phyloP scores from a whole-genome alignment of 768 basidiomycete genomes.

The Mycena alexandri region DNA sequence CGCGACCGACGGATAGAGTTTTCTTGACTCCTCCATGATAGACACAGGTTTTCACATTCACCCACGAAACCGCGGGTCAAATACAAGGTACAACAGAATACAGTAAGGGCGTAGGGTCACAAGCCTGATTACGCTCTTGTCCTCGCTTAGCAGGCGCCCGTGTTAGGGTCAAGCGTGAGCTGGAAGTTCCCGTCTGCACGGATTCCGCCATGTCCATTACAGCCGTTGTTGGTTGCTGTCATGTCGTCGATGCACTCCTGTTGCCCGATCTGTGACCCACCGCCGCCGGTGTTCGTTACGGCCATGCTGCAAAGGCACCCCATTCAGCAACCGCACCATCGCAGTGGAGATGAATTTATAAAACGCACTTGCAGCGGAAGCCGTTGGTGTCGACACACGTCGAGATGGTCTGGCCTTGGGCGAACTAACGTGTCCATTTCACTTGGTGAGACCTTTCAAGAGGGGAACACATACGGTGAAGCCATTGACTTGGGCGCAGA shows the following conservation, averaged over 20 bases:
- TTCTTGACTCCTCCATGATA: too few species aligned
- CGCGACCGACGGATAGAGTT: too few species aligned
- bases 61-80: too few species aligned
- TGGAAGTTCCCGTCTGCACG: constrained; percentile 19
- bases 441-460: not conserved
- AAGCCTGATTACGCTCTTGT: not conserved
- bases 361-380: constrained; percentile 25
- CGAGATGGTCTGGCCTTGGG: constrained; percentile 27
- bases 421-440: constrained; percentile 22
- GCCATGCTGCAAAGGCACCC: constrained; percentile 17
- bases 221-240: constrained; percentile 29
- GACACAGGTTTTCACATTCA: too few species aligned
- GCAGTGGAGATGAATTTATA: not conserved
- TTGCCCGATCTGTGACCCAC: constrained; percentile 25
- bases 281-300: constrained; percentile 27
- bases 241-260: constrained; percentile 30
- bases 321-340: not conserved
- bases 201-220: constrained; percentile 28
- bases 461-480: constrained; percentile 40
- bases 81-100: too few species aligned
- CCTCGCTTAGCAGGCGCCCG: constrained; percentile 24
- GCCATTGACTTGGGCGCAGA: constrained; percentile 5
- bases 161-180: constrained; percentile 30
- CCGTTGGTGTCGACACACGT: constrained; percentile 24
- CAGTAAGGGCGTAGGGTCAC: too few species aligned